These are phyloP conservation scores for Cyphellophora attinorum DNA, from an alignment of 2,329 filamentous ascomycete species.

Conservation along the genomic window DNA sequence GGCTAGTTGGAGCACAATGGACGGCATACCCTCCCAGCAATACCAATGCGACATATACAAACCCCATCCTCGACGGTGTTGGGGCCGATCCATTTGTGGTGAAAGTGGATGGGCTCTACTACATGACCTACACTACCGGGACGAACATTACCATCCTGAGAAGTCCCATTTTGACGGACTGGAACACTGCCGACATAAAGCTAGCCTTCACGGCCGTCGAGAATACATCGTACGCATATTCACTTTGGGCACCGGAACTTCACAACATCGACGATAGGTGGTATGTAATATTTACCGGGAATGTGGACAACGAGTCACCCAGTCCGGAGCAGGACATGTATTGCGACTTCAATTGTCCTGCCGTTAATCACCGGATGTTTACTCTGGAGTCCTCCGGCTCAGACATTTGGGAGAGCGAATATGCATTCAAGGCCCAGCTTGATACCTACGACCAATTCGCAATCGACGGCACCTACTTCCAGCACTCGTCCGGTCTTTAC, in stretches of 20 bases:
- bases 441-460: constrained; percentile 45
- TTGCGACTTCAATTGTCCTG: constrained; percentile 40
- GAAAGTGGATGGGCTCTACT: constrained; percentile 29
- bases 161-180: constrained; percentile 29
- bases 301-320: constrained; percentile 36
- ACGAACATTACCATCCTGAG: constrained; percentile 30
- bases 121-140: constrained; percentile 32
- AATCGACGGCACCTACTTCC: constrained; percentile 45
- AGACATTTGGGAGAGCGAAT: constrained; percentile 37
- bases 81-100: constrained; percentile 32
- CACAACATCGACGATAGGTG: constrained; percentile 32
- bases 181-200: constrained; percentile 29
- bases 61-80: constrained; percentile 30
- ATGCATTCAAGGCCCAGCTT: constrained; percentile 35
- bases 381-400: constrained; percentile 33
- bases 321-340: constrained; percentile 38
- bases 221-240: constrained; percentile 35
- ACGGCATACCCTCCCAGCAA: too few relatives aligned
- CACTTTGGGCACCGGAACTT: constrained; percentile 43
- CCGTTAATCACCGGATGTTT: constrained; percentile 43
- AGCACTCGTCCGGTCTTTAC: constrained; percentile 29
- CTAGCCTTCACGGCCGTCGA: constrained; percentile 28
- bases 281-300: constrained; percentile 46
- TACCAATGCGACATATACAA: constrained; percentile 31
- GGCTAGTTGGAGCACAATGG: too few relatives aligned